These are phyloP conservation scores for Cytidiella melzeri DNA, from an alignment of 768 basidiomycete species.

Conservation along the genomic window DNA sequence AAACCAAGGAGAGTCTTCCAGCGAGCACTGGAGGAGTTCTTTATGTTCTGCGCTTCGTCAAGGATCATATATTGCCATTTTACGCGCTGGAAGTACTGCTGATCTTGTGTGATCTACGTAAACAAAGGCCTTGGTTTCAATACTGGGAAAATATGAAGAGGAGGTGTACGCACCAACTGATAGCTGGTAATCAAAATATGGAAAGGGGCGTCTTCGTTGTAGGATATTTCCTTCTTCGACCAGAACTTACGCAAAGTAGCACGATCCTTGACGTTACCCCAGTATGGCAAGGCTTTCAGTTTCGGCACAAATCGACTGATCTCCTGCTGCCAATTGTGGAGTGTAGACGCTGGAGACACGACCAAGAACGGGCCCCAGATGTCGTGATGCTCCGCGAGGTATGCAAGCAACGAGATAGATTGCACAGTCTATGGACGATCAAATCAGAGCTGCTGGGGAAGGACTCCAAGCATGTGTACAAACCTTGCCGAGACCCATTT, in stretches of 20 bases:
- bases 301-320: constrained; percentile 91
- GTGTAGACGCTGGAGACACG: constrained; percentile 92
- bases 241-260: constrained; percentile 93
- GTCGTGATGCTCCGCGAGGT: constrained; percentile 94
- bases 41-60: constrained; percentile 99
- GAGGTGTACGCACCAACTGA: constrained; percentile 60
- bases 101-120: constrained; percentile 88
- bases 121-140: not conserved
- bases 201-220: constrained; percentile 92
- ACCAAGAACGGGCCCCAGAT: constrained; percentile 99
- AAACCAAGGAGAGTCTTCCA: constrained; percentile 98
- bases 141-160: not conserved
- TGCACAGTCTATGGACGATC: constrained; percentile 73
- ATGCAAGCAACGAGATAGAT: constrained; percentile 92
- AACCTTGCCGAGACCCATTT: constrained; percentile 94
- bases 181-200: constrained; percentile 97
- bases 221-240: constrained; percentile 96
- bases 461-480: no score
- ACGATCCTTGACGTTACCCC: constrained; percentile 96
- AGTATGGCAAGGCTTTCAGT: constrained; percentile 94
- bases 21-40: constrained; percentile 90
- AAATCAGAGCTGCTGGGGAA: no score
- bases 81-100: constrained; percentile 94
- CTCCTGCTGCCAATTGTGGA: constrained; percentile 99
- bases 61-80: constrained; percentile 99